These are phyloP conservation scores for Salix udensis DNA, from an alignment of 345 rosid species.

Conservation along the genomic window DNA sequence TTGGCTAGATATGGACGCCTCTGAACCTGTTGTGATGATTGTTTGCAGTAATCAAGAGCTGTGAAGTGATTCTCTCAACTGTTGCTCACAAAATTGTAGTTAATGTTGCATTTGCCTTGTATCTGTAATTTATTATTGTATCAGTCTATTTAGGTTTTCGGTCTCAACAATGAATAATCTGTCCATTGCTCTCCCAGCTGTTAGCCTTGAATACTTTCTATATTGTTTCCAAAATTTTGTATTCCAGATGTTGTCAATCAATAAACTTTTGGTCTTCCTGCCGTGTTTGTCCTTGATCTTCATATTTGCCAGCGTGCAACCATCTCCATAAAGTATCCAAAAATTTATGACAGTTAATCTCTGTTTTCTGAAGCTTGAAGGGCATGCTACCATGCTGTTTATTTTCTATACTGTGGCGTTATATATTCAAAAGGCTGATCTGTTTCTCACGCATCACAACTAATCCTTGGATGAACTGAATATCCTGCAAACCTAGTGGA, in stretches of 20 bases:
- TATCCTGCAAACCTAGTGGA: too few relatives aligned
- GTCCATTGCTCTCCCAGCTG: background rate
- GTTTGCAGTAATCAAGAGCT: background rate
- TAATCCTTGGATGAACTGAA: too few relatives aligned
- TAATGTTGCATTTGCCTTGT: background rate
- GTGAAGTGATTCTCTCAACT: background rate
- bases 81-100: background rate
- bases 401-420: background rate
- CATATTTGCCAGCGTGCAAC: background rate
- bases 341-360: background rate
- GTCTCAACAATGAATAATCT: background rate
- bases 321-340: background rate
- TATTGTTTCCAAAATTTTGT: background rate
- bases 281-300: background rate
- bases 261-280: background rate
- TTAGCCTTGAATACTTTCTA: background rate
- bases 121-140: background rate
- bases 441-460: background rate
- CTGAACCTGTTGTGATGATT: background rate
- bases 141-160: background rate
- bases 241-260: background rate
- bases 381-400: background rate
- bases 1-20: background rate
- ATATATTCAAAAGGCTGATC: background rate
- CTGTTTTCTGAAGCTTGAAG: background rate